These are phyloP conservation scores for Hylodesmum podocarpum DNA, from an alignment of 306 rosid species.

Conservation along the genomic window DNA sequence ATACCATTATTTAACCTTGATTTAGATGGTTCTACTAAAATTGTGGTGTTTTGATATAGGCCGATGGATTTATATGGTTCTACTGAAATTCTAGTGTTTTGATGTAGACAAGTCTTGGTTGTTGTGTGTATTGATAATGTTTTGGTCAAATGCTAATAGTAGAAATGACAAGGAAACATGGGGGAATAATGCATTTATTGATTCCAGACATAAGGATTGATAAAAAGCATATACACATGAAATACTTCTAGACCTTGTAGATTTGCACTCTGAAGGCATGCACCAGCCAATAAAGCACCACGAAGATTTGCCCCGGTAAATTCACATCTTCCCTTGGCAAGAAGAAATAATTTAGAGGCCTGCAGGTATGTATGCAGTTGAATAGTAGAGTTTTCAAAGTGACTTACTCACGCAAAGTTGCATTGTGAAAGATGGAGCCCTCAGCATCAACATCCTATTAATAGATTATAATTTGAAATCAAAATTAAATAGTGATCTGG, in stretches of 20 bases:
- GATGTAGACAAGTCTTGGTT: not conserved
- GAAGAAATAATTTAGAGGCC: conserved; percentile 46
- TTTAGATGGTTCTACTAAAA: not conserved
- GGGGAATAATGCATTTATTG: conserved; percentile 1
- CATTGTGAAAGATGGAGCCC: conserved; percentile 83
- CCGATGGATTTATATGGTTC: conserved; percentile 15
- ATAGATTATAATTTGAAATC: conserved; percentile 10
- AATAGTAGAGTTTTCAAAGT: conserved; percentile 18
- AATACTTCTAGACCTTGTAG: conserved; percentile 67
- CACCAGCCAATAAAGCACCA: conserved; percentile 87
- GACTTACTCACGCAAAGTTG: conserved; percentile 91
- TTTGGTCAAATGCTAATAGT: conserved; percentile 1
- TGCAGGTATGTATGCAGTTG: conserved; percentile 14
- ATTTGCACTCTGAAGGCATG: conserved; percentile 91
- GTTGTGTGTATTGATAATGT: not conserved
- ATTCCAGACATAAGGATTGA: conserved; percentile 7
- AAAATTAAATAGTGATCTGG: not conserved
- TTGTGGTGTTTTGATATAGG: not conserved
- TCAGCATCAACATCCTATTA: conserved; percentile 90
- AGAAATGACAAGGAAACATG: conserved; percentile 18
- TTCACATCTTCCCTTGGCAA: conserved; percentile 92
- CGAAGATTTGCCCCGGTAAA: conserved; percentile 96
- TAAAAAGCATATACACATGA: not conserved
- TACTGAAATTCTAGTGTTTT: not conserved
- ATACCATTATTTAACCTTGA: not conserved